Evolutionary conservation across 2,329 filamentous ascomycete genomes (phyloP).

Genomic region (Colletotrichum liaoningense): DNA sequence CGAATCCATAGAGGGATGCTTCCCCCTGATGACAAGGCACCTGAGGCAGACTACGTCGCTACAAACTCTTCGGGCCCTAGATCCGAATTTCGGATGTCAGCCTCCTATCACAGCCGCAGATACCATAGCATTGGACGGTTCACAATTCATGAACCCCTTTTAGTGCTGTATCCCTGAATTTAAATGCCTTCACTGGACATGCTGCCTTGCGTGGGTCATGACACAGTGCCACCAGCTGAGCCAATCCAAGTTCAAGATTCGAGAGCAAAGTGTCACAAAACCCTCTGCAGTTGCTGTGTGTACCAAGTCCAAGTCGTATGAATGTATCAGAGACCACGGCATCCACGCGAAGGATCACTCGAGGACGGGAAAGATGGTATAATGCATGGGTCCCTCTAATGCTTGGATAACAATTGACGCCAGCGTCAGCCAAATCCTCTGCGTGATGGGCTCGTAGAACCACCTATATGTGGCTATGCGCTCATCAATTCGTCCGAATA

Average conservation of each 20-base stretch:
- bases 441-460: not conserved
- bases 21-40: too few relatives aligned
- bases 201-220: not conserved
- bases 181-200: too few relatives aligned
- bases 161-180: too few relatives aligned
- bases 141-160: too few relatives aligned
- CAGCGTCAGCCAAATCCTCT: not conserved
- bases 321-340: not conserved
- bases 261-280: too few relatives aligned
- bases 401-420: not conserved
- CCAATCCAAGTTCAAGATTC: not conserved
- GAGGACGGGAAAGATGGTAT: not conserved
- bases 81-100: too few relatives aligned
- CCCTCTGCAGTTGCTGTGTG: not conserved
- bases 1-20: too few relatives aligned
- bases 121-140: too few relatives aligned
- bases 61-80: too few relatives aligned
- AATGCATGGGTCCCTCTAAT: too few relatives aligned
- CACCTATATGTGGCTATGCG: not conserved
- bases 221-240: not conserved
- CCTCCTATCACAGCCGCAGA: too few relatives aligned
- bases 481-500: not conserved
- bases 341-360: not conserved
- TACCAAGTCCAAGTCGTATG: not conserved
- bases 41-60: too few relatives aligned